These are phyloP conservation scores for Phycomyces blakesleeanus DNA, from an alignment of 192 early-diverging fungal genomes.

Conservation along the genomic window DNA sequence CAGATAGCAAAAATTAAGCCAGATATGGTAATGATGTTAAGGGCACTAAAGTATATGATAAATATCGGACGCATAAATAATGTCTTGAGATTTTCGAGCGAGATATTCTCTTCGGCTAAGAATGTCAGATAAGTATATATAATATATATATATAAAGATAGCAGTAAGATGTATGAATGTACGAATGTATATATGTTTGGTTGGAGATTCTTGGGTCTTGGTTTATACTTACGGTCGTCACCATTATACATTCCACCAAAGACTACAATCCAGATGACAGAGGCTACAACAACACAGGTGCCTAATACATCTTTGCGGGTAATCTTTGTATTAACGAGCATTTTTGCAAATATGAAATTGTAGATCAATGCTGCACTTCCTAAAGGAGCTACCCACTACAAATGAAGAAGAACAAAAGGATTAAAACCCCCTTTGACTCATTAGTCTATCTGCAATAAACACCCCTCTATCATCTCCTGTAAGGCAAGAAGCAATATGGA, in stretches of 20 bases:
- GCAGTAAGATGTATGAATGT: too few relatives aligned
- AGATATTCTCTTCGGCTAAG: conserved; percentile 42
- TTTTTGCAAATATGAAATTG: conserved; percentile 59
- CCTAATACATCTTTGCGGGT: conserved; percentile 48
- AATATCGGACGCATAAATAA: conserved; percentile 44
- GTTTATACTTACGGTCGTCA: conserved; percentile 36
- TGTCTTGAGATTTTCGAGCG: conserved; percentile 43
- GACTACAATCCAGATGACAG: conserved; percentile 56
- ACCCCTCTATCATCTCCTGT: conserved; percentile 1
- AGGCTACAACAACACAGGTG: conserved; percentile 50
- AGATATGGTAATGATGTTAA: conserved; percentile 41
- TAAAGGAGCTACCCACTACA: conserved; percentile 53
- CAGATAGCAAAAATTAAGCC: conserved; percentile 41
- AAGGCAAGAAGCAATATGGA: too few relatives aligned
- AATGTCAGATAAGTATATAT: neutral
- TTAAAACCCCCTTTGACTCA: neutral
- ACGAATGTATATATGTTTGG: too few relatives aligned
- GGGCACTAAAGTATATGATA: conserved; percentile 49
- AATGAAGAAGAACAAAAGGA: conserved; percentile 6
- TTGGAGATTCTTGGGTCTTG: too few relatives aligned
- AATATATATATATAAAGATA: too few relatives aligned
- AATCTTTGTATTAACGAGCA: conserved; percentile 53
- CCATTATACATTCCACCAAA: conserved; percentile 52
- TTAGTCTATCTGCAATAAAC: neutral
- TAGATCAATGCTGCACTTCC: conserved; percentile 55